phyloP scores from a whole-genome alignment of 2,329 filamentous ascomycete genomes.

The Paraphaeosphaeria sporulosa region DNA sequence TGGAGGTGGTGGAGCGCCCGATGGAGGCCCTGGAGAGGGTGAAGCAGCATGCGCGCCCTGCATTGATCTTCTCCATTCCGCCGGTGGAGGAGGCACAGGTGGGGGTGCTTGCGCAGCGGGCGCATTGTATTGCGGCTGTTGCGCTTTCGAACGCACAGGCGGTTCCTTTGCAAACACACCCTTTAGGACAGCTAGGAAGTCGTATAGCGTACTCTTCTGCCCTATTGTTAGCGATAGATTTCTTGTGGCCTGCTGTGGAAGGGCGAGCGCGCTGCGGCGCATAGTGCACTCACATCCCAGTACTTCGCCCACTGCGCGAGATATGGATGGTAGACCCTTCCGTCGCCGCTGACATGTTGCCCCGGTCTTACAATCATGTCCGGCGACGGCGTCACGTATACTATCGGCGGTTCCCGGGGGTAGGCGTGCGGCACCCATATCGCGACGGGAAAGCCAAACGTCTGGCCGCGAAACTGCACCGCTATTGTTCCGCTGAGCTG shows the following conservation, averaged over 20 bases:
- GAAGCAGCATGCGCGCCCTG: conserved; percentile 43
- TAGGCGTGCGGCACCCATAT: conserved; percentile 95
- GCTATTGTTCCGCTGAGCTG: conserved; percentile 88
- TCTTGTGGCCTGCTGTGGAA: not conserved
- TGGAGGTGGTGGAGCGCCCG: conserved; percentile 48
- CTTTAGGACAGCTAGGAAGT: conserved; percentile 81
- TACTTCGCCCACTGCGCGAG: conserved; percentile 87
- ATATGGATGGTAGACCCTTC: conserved; percentile 94
- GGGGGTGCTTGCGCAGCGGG: conserved; percentile 42
- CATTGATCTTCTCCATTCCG: conserved; percentile 56
- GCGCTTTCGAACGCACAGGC: conserved; percentile 77
- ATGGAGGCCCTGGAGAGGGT: conserved; percentile 42
- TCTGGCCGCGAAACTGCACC: conserved; percentile 86
- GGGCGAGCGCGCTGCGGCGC: conserved; percentile 5
- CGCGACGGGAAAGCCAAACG: conserved; percentile 89
- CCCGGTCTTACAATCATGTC: conserved; percentile 90
- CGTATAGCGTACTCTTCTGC: conserved; percentile 81
- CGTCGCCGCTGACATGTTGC: conserved; percentile 93
- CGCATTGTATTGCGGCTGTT: conserved; percentile 48
- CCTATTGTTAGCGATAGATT: conserved; percentile 18
- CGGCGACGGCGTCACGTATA: conserved; percentile 87
- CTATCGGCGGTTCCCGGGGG: conserved; percentile 82
- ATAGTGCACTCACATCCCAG: conserved; percentile 76
- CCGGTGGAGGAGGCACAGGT: conserved; percentile 72
- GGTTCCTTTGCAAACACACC: conserved; percentile 95